Base-by-base conservation (phyloP, 192 early-diverging fungal genomes). In the Linderina pennispora region DNA sequence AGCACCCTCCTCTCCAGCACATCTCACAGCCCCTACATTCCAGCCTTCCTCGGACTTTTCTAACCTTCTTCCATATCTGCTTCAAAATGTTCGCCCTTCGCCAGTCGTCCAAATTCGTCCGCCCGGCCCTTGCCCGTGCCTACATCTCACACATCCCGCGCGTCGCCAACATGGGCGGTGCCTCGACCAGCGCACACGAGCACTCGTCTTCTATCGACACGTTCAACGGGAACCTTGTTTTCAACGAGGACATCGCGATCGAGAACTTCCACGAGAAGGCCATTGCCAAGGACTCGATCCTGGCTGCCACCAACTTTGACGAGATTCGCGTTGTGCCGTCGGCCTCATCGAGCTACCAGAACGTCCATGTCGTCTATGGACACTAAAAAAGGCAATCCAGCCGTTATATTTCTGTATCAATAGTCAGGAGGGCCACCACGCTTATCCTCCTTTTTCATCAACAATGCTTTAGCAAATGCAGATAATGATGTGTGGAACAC, bases 181-280 rank as follows among this genome's bases (percentile, higher is more conserved):
- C 65, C 32, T 61, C 53, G 34, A 42, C 65, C 8, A 23, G 25
- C 13, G 65, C 60, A 53, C 58, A 68, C 37, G 53, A 33, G 8
- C 36, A 40, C 8, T n/a, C n/a, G n/a, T n/a, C n/a, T n/a, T n/a
- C n/a, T n/a, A 48, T 60, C 21, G 57, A 60, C 25, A 61, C 53
- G n/a, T 68, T 43, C 34, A 31, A 40, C 16, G 65, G 65, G n/a
- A 53, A 61, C 53, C 38, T 68, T 23, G 44, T 49, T 2, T 68
- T 68, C 33, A 68, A 68, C 44, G 65, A 68, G 53, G 65, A 68
- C 28, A 68, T 68, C 35, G 65, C 65, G 4, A 60, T 68, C 25
- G 65, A 68, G 32, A 48, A 28, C 8, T 59, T 68, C 53, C 65
- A 68, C 53, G 65, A 68, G 40, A 68, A 68, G 53, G 65, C 65